Conservation (phyloP, 208 protist species). For the Herpetomonas muscarum region DNA sequence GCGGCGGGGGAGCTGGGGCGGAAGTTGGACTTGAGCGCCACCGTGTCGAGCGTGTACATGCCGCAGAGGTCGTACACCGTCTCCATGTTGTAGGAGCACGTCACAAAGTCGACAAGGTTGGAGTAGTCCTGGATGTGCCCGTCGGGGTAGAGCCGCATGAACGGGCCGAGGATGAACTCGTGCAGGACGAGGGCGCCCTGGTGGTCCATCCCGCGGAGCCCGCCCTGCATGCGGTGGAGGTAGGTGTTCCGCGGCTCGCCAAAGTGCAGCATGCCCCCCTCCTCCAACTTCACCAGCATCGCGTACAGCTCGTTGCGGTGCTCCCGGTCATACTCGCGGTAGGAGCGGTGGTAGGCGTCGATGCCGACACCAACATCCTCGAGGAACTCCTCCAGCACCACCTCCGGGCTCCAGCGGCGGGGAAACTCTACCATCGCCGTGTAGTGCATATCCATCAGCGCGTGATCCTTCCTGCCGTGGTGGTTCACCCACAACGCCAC, state of each 20-base stretch:
- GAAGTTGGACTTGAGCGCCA: conserved; percentile 68
- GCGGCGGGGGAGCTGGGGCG: conserved; percentile 77
- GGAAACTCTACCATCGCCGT: conserved; percentile 67
- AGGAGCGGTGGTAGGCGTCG: conserved; percentile 46
- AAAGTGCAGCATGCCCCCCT: conserved; percentile 84
- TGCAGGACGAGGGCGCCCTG: conserved; percentile 87
- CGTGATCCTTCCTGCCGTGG: conserved; percentile 85
- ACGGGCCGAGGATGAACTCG: conserved; percentile 70
- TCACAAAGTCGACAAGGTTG: conserved; percentile 88
- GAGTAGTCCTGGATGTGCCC: conserved; percentile 87
- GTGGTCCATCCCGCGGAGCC: conserved; percentile 77
- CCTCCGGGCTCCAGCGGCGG: conserved; percentile 79
- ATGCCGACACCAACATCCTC: conserved; percentile 55
- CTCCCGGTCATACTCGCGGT: conserved; percentile 45
- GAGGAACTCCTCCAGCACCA: conserved; percentile 43
- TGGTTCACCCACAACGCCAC: conserved; percentile 85
- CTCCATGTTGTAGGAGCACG: conserved; percentile 91
- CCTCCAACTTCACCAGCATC: conserved; percentile 71
- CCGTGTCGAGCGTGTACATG: conserved; percentile 80
- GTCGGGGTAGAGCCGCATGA: conserved; percentile 83
- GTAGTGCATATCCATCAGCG: conserved; percentile 87
- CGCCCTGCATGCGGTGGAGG: conserved; percentile 75
- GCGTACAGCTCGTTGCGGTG: conserved; percentile 73
- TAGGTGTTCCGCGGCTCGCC: conserved; percentile 73
- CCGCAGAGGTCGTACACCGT: conserved; percentile 89